Evolutionary conservation across 1,284 basidiomycete species (phyloP).

Genomic region (Puccinia polysora): DNA sequence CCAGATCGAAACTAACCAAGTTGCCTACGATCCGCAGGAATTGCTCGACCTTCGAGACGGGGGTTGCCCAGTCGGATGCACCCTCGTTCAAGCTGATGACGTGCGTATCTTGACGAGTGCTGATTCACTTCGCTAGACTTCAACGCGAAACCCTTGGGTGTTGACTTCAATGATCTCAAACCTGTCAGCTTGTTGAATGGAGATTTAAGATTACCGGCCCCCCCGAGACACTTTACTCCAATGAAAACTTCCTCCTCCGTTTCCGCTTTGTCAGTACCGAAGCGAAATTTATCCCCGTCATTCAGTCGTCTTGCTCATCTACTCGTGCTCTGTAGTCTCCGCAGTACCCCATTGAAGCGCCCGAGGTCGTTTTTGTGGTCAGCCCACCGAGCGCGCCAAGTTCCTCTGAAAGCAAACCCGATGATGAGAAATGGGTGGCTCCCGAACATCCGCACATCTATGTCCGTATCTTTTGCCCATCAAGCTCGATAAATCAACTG

Average conservation of each 20-base stretch:
- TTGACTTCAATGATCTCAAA: no score
- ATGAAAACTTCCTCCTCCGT: constrained; percentile 30
- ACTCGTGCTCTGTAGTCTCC: constrained; percentile 15
- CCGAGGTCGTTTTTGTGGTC: constrained; percentile 37
- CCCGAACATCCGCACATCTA: constrained; percentile 42
- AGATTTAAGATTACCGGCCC: constrained; percentile 30
- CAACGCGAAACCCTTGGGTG: not conserved
- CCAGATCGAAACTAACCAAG: not conserved
- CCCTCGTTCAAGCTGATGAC: constrained; percentile 32
- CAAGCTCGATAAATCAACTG: not conserved
- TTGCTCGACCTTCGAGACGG: constrained; percentile 65
- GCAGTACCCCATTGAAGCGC: constrained; percentile 40
- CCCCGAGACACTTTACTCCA: constrained; percentile 35
- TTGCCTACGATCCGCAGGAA: constrained; percentile 58
- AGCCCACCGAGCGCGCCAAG: constrained; percentile 8
- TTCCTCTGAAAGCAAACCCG: not conserved
- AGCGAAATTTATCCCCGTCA: no score
- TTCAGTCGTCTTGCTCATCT: not conserved
- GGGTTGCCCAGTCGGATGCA: constrained; percentile 65
- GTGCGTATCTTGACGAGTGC: not conserved
- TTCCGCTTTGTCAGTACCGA: constrained; percentile 27
- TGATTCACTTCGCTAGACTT: not conserved
- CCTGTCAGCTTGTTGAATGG: constrained; percentile 53
- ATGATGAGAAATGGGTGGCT: constrained; percentile 19
- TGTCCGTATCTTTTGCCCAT: not conserved